Percentiles rank a stretch among this genome's conserved stretches.
phyloP scores from a whole-genome alignment of 805 yeast species.

The Nadsonia fulvescens region DNA sequence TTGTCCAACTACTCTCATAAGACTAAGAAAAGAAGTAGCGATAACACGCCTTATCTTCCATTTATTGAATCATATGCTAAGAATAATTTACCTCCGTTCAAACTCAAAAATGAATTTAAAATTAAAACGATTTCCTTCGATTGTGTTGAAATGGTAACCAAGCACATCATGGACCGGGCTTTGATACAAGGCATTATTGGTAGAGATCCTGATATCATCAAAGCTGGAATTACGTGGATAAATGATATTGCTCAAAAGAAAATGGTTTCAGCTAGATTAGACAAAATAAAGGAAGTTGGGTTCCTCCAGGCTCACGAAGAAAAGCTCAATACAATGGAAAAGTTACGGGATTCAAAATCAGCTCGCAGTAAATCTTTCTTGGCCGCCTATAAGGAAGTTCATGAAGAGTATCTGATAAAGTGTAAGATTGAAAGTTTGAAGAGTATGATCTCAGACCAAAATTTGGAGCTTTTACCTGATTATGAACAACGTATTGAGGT shows the following conservation, averaged over 20 bases:
- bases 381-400: conserved; percentile 26
- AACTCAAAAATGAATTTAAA: conserved; percentile 2
- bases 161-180: no score
- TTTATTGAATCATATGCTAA: no score
- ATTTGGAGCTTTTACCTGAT: conserved; percentile 78
- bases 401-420: conserved; percentile 28
- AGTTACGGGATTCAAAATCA: conserved; percentile 3
- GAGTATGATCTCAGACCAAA: conserved; percentile 63
- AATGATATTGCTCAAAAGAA: conserved; percentile 16
- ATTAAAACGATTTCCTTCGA: conserved; percentile 4
- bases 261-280: conserved; percentile 26
- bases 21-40: no score
- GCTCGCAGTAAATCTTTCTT: conserved; percentile 24
- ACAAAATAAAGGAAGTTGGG: conserved; percentile 18
- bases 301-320: conserved; percentile 21
- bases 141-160: conserved; percentile 5
- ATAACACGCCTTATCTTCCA: no score
- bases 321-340: not conserved
- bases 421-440: conserved; percentile 37
- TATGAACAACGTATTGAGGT: conserved; percentile 79
- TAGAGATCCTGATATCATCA: no score
- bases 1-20: no score
- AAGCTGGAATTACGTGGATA: no score
- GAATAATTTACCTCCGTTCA: no score
- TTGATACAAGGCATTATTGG: no score